These are phyloP conservation scores for Pleurotus ostreatus DNA, from an alignment of 768 basidiomycete species.

Conservation along the genomic window DNA sequence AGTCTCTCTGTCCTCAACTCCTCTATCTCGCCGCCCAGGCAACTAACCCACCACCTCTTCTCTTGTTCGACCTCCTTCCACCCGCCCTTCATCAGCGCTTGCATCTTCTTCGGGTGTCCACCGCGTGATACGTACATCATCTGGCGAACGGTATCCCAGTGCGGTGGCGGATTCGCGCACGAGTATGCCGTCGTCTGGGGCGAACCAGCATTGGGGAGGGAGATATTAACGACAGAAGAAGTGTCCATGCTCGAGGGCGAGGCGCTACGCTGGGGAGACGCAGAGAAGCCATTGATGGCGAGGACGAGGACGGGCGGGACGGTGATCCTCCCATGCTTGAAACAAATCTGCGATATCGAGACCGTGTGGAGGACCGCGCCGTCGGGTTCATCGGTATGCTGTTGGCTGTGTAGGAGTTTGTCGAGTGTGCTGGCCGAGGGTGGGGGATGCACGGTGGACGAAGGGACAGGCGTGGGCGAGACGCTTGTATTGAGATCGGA, in stretches of 20 bases:
- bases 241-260: not conserved
- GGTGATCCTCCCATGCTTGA: constrained; percentile 69
- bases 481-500: not conserved
- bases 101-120: constrained; percentile 36
- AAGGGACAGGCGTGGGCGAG: constrained; percentile 10
- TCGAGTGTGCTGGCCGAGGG: constrained; percentile 24
- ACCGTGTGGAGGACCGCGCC: constrained; percentile 61
- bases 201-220: not conserved
- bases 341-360: constrained; percentile 59
- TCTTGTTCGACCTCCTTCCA: constrained; percentile 59
- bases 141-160: constrained; percentile 39
- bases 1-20: constrained; percentile 29
- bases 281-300: constrained; percentile 54
- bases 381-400: constrained; percentile 40
- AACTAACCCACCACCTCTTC: constrained; percentile 68
- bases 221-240: constrained; percentile 25
- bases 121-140: constrained; percentile 27
- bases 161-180: constrained; percentile 40
- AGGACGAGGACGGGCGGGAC: constrained; percentile 65
- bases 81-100: constrained; percentile 47
- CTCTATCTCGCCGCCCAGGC: constrained; percentile 48
- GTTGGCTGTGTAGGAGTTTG: constrained; percentile 26
- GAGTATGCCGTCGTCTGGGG: constrained; percentile 28
- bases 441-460: constrained; percentile 6
- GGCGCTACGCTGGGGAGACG: constrained; percentile 18